Percentiles rank a stretch among this genome's conserved stretches.
Conservation (phyloP, 257 asterid species). For the Oldenlandia corymbosa region DNA sequence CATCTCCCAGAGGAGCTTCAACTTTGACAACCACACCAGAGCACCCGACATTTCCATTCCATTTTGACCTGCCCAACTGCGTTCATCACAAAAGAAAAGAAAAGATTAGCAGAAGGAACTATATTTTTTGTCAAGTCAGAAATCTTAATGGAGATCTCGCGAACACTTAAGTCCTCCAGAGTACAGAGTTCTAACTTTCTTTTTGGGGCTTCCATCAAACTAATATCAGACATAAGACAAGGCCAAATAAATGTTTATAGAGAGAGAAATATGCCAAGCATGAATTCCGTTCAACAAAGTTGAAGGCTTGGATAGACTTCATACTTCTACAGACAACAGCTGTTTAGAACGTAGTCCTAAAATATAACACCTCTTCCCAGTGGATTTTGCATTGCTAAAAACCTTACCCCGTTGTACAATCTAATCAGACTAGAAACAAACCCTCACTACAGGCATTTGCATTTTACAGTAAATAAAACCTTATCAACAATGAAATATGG, state of each 20-base stretch:
- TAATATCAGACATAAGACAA: background rate
- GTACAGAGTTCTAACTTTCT: background rate
- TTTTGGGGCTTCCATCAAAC: background rate
- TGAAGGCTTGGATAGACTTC: too few relatives aligned
- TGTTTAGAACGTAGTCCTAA: background rate
- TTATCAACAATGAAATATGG: background rate
- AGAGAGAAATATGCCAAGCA: too few relatives aligned
- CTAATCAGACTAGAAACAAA: background rate
- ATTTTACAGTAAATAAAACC: background rate
- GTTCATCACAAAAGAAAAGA: background rate
- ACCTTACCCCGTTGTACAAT: background rate
- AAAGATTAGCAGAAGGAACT: too few relatives aligned
- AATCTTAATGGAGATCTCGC: background rate
- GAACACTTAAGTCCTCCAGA: background rate
- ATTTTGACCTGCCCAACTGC: slow-evolving; percentile 93
- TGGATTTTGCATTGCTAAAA: background rate
- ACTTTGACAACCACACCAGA: slow-evolving; percentile 74
- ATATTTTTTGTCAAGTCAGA: background rate
- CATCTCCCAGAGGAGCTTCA: slow-evolving; percentile 71
- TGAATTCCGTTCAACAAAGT: too few relatives aligned
- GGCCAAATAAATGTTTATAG: too few relatives aligned
- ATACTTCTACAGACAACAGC: too few relatives aligned
- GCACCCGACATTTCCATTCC: slow-evolving; percentile 90
- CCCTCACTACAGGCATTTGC: background rate
- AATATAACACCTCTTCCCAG: background rate